phyloP scores from a whole-genome alignment of 208 protist genomes.

The Leishmania aethiopica region DNA sequence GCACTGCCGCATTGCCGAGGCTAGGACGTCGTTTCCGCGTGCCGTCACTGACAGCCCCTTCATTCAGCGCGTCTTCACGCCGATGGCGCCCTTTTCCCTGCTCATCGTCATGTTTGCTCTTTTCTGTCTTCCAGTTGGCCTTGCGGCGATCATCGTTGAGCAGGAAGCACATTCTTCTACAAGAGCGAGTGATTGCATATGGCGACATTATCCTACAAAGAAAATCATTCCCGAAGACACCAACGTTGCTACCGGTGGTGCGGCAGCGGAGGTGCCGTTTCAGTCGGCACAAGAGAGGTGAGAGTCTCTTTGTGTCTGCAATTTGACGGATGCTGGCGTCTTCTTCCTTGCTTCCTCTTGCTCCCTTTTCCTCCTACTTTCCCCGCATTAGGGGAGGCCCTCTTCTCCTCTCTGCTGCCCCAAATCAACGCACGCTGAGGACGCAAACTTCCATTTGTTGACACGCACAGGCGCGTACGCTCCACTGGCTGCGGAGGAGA shows the following conservation, averaged over 20 bases:
- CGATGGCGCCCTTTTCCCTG: slow-evolving; percentile 37
- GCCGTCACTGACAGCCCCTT: slow-evolving; percentile 35
- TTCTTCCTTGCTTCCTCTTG: not conserved
- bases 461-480: not conserved
- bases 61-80: slow-evolving; percentile 41
- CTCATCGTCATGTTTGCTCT: slow-evolving; percentile 27
- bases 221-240: slow-evolving; percentile 20
- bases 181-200: slow-evolving; percentile 26
- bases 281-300: not conserved
- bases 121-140: slow-evolving; percentile 35
- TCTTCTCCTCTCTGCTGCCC: not conserved
- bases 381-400: not conserved
- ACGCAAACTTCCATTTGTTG: not conserved
- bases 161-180: slow-evolving; percentile 25
- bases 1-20: slow-evolving; percentile 24
- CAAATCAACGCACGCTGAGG: not conserved
- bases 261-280: slow-evolving; percentile 9
- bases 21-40: slow-evolving; percentile 35
- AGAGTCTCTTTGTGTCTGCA: not conserved
- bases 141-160: slow-evolving; percentile 23
- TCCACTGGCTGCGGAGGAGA: not conserved
- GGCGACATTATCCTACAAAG: slow-evolving; percentile 12
- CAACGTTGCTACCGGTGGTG: not conserved
- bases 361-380: not conserved
- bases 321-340: not conserved